Evolutionary conservation across 805 yeast genomes (phyloP).

Genomic region (Saturnispora dispora): DNA sequence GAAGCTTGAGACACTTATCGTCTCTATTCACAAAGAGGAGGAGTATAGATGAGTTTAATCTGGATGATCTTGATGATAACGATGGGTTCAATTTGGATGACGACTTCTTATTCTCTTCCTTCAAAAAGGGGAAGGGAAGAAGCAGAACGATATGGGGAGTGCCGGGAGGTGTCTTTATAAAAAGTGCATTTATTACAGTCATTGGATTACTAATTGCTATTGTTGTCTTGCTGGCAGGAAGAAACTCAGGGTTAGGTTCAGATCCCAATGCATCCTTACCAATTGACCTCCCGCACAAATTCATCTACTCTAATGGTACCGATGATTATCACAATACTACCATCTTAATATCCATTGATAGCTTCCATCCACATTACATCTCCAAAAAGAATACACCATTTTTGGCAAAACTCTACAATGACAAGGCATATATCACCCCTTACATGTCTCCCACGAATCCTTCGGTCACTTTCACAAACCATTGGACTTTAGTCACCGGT

Average conservation of each 20-base stretch:
- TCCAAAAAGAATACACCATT: slow-evolving; percentile 60
- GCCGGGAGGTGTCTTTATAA: background rate
- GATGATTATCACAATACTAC: slow-evolving; percentile 71
- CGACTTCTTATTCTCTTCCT: background rate
- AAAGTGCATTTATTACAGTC: background rate
- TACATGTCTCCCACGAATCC: slow-evolving; percentile 86
- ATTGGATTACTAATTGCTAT: slow-evolving; percentile 3
- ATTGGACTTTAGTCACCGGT: slow-evolving; percentile 88
- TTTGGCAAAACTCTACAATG: slow-evolving; percentile 46
- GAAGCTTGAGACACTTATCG: background rate
- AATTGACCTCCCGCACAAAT: slow-evolving; percentile 14
- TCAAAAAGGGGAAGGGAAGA: background rate
- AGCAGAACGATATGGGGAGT: background rate
- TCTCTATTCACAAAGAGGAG: slow-evolving; percentile 9
- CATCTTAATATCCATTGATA: slow-evolving; percentile 71
- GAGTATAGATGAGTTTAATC: slow-evolving; percentile 1
- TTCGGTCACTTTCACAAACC: slow-evolving; percentile 83
- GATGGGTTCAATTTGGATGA: background rate
- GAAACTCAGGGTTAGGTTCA: background rate
- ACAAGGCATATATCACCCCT: slow-evolving; percentile 58
- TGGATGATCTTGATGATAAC: slow-evolving; percentile 6
- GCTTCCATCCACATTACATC: slow-evolving; percentile 85
- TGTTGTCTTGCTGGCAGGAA: slow-evolving; percentile 5
- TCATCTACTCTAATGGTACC: slow-evolving; percentile 48
- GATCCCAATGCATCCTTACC: background rate